These are phyloP conservation scores for Penicillium lagena DNA, from an alignment of 495 filamentous ascomycete genomes.

Conservation along the genomic window DNA sequence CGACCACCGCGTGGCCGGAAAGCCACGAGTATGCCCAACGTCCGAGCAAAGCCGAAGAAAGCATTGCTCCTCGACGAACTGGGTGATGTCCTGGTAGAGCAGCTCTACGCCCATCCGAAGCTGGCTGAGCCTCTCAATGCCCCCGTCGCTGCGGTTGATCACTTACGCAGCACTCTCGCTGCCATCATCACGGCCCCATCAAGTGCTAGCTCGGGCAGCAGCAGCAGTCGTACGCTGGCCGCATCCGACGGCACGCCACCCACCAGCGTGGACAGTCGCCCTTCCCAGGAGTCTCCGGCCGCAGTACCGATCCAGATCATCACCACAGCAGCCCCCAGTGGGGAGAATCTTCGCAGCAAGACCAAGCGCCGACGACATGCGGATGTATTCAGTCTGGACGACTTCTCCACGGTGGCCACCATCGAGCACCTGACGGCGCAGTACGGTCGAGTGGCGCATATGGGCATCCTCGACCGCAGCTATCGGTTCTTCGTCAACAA, in stretches of 20 bases:
- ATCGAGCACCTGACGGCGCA: constrained; percentile 21
- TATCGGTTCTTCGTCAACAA: constrained; percentile 37
- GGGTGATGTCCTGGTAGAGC: constrained; percentile 13
- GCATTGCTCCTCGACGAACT: constrained; percentile 14
- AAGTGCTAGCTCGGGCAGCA: constrained; percentile 8
- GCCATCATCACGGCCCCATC: constrained; percentile 2
- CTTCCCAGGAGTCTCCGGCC: background rate
- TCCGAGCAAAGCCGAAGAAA: constrained; percentile 8
- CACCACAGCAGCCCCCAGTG: background rate
- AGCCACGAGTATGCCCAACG: background rate
- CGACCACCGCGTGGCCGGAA: constrained; percentile 7
- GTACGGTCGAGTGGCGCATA: constrained; percentile 36
- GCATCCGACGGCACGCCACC: constrained; percentile 5
- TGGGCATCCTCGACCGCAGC: constrained; percentile 38
- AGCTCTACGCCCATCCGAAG: constrained; percentile 8
- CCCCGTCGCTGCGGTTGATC: constrained; percentile 8
- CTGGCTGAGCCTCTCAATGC: background rate
- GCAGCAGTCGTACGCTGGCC: constrained; percentile 11
- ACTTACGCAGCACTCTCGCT: constrained; percentile 9
- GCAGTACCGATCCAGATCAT: background rate
- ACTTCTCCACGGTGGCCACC: constrained; percentile 22
- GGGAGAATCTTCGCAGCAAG: background rate
- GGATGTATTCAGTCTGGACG: constrained; percentile 18
- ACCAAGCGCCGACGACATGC: constrained; percentile 1
- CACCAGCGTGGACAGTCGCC: constrained; percentile 10